Evolutionary conservation across 148 eudicot species (phyloP).

Genomic region (Polygonum aviculare): DNA sequence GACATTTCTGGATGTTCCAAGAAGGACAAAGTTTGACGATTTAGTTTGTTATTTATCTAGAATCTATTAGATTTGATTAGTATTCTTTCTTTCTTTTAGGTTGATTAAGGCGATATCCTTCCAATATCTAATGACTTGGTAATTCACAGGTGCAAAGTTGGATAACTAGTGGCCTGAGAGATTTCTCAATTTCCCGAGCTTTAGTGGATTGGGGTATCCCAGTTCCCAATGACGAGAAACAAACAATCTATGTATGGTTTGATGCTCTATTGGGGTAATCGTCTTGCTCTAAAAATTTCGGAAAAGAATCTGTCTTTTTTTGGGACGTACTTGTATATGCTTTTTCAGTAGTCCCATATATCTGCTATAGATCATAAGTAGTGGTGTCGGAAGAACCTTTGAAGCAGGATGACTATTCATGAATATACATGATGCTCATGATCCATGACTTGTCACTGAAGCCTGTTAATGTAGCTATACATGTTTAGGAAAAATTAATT

Average conservation of each 20-base stretch:
- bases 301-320: neutral
- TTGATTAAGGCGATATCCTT: neutral
- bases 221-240: conserved; percentile 33
- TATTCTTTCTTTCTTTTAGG: conserved; percentile 3
- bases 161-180: conserved; percentile 35
- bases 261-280: conserved; percentile 64
- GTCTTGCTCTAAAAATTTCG: conserved; percentile 1
- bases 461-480: neutral
- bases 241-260: conserved; percentile 61
- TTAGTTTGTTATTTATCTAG: neutral
- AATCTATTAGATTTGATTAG: neutral
- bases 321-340: neutral
- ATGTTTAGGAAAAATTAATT: neutral
- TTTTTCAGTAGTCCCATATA: neutral
- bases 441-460: neutral
- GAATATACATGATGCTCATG: neutral
- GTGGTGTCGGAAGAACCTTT: neutral
- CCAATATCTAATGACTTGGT: neutral
- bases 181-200: conserved; percentile 44
- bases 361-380: neutral
- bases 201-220: conserved; percentile 44
- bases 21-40: neutral
- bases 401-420: neutral
- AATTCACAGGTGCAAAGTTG: conserved; percentile 36
- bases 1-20: neutral